phyloP scores from a whole-genome alignment of 2,329 filamentous ascomycete genomes.

The Aspergillus carbonarius region DNA sequence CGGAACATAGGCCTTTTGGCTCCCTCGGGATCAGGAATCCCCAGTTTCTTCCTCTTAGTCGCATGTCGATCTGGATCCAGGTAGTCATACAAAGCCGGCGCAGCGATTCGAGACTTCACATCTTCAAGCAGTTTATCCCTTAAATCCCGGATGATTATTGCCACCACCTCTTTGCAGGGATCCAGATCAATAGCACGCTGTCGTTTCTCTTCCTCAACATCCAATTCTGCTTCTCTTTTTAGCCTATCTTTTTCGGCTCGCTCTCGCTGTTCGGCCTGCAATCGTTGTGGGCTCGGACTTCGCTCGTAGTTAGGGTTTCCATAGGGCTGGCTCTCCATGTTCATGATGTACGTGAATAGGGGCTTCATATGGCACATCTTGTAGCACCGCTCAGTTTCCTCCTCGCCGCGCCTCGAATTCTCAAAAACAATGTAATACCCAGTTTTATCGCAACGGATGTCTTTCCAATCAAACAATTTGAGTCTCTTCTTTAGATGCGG shows the following conservation, averaged over 20 bases:
- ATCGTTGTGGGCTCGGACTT: conserved; percentile 46
- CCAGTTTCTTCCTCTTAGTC: conserved; percentile 75
- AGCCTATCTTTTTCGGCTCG: conserved; percentile 66
- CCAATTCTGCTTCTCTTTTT: conserved; percentile 72
- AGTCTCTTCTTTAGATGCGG: conserved; percentile 87
- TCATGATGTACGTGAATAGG: conserved; percentile 90
- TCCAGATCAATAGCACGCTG: conserved; percentile 85
- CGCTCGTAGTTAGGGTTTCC: conserved; percentile 63
- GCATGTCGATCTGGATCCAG: conserved; percentile 79
- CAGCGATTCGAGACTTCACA: conserved; percentile 82
- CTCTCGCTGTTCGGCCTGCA: conserved; percentile 52
- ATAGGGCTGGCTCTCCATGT: conserved; percentile 77
- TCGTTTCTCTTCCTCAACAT: conserved; percentile 86
- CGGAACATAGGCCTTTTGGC: conserved; percentile 56
- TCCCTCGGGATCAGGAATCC: conserved; percentile 69
- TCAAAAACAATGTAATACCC: conserved; percentile 94
- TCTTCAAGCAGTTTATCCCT: conserved; percentile 84
- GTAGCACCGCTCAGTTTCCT: conserved; percentile 79
- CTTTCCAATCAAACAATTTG: conserved; percentile 76
- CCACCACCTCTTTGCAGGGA: conserved; percentile 79
- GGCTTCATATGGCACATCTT: conserved; percentile 74
- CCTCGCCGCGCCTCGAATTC: conserved; percentile 70
- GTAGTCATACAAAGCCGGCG: conserved; percentile 74
- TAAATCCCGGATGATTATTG: conserved; percentile 76
- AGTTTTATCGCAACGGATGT: conserved; percentile 77